phyloP scores from a whole-genome alignment of 2,329 filamentous ascomycete species.

The Aspergillus brunneoviolaceus region DNA sequence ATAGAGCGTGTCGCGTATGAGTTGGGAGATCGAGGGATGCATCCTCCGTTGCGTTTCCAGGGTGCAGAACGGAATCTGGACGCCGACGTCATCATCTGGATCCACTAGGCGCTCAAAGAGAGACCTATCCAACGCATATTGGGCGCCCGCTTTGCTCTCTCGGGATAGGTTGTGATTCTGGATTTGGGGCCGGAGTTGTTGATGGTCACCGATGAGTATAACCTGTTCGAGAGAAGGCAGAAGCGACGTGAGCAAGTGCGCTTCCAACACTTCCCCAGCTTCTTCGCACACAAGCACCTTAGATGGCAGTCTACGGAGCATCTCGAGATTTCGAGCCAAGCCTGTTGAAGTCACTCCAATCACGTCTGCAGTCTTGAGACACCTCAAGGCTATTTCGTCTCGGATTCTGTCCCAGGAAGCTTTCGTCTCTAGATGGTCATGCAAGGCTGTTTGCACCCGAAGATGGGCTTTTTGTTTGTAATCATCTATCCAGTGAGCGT shows the following conservation, averaged over 20 bases:
- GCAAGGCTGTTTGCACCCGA: slow-evolving; percentile 7
- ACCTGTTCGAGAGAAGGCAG: slow-evolving; percentile 44
- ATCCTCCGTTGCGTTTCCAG: slow-evolving; percentile 65
- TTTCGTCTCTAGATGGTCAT: slow-evolving; percentile 13
- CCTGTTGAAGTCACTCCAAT: slow-evolving; percentile 57
- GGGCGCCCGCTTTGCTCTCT: slow-evolving; percentile 34
- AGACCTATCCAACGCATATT: slow-evolving; percentile 50
- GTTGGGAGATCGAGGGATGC: slow-evolving; percentile 60
- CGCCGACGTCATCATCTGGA: slow-evolving; percentile 16
- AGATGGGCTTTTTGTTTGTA: slow-evolving; percentile 1
- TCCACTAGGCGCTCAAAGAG: slow-evolving; percentile 54
- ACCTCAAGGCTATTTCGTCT: slow-evolving; percentile 29
- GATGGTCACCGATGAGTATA: slow-evolving; percentile 48
- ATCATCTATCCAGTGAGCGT: slow-evolving; percentile 30
- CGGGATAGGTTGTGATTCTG: slow-evolving; percentile 38
- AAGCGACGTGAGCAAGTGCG: slow-evolving; percentile 43
- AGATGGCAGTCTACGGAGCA: slow-evolving; percentile 45
- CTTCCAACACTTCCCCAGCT: slow-evolving; percentile 45
- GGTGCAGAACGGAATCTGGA: slow-evolving; percentile 38
- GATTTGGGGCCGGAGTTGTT: slow-evolving; percentile 44
- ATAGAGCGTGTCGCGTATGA: slow-evolving; percentile 61
- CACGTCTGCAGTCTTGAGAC: slow-evolving; percentile 44
- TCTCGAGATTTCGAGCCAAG: slow-evolving; percentile 47
- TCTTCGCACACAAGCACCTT: slow-evolving; percentile 47
- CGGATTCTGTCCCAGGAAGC: slow-evolving; percentile 18